phyloP scores from a whole-genome alignment of 2,329 filamentous ascomycete species.

The Lizonia empirigonia region DNA sequence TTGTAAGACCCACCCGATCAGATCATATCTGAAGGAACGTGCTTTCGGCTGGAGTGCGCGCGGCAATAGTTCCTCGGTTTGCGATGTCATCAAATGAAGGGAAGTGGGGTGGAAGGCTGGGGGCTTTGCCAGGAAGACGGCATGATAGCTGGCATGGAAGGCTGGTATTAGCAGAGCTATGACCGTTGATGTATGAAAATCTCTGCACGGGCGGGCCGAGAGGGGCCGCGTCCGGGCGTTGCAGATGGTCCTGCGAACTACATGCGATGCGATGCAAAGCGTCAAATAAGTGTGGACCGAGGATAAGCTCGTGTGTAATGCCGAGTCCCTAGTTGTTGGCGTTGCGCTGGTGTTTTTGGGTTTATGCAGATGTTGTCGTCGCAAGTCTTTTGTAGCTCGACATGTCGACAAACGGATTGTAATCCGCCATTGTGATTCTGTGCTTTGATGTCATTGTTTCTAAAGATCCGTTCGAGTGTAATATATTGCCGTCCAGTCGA shows the following conservation, averaged over 20 bases:
- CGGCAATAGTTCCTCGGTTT: not conserved
- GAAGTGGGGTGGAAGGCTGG: constrained; percentile 19
- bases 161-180: constrained; percentile 13
- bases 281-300: constrained; percentile 1
- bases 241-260: constrained; percentile 15
- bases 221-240: constrained; percentile 18
- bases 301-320: not conserved
- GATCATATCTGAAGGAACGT: constrained; percentile 24
- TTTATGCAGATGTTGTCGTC: too few species aligned
- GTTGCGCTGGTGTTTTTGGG: too few species aligned
- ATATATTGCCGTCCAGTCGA: too few species aligned
- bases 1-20: constrained; percentile 15
- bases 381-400: too few species aligned
- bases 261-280: constrained; percentile 15
- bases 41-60: constrained; percentile 6
- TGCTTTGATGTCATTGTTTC: too few species aligned
- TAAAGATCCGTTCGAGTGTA: too few species aligned
- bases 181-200: constrained; percentile 25
- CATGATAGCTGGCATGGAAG: constrained; percentile 8
- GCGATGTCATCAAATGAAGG: constrained; percentile 5
- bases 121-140: constrained; percentile 19
- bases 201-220: constrained; percentile 34
- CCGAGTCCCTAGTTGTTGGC: too few species aligned
- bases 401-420: too few species aligned
- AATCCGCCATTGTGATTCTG: too few species aligned